These are phyloP conservation scores for Pulveroboletus frians DNA, from an alignment of 768 basidiomycete species.

Conservation along the genomic window DNA sequence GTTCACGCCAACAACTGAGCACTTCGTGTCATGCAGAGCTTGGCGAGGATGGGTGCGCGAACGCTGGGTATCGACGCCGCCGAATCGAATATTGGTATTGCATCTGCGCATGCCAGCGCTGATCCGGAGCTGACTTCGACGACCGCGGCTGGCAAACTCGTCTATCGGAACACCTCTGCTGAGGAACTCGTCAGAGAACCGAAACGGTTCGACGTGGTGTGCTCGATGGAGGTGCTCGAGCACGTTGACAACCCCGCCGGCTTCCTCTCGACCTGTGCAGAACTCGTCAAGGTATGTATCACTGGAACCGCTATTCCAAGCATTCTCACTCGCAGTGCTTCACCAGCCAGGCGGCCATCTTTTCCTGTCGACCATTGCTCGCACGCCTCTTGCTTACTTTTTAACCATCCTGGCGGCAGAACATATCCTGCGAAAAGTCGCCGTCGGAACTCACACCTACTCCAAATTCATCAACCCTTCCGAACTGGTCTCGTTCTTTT, in stretches of 20 bases:
- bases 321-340: slow-evolving; percentile 2
- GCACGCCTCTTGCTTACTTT: slow-evolving; percentile 69
- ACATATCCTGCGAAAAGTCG: slow-evolving; percentile 70
- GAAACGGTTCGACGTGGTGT: slow-evolving; percentile 83
- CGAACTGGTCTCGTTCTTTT: slow-evolving; percentile 83
- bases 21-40: slow-evolving; percentile 47
- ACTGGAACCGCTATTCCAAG: background rate
- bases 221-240: slow-evolving; percentile 96
- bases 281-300: slow-evolving; percentile 74
- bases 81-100: slow-evolving; percentile 78
- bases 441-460: slow-evolving; percentile 86
- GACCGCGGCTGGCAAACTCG: slow-evolving; percentile 35
- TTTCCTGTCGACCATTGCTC: slow-evolving; percentile 91
- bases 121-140: slow-evolving; percentile 56
- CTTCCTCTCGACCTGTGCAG: slow-evolving; percentile 78
- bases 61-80: slow-evolving; percentile 93
- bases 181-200: slow-evolving; percentile 65
- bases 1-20: background rate
- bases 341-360: slow-evolving; percentile 89
- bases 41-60: slow-evolving; percentile 83
- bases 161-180: slow-evolving; percentile 69
- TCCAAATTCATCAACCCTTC: slow-evolving; percentile 84
- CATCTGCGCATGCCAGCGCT: slow-evolving; percentile 70
- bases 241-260: slow-evolving; percentile 89
- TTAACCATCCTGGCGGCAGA: slow-evolving; percentile 79